A percentile compares a stretch with the other conserved stretches of the same genome.
Evolutionary conservation across 192 early-diverging fungal genomes (phyloP).

Genomic region (Oehlia diaphana): DNA sequence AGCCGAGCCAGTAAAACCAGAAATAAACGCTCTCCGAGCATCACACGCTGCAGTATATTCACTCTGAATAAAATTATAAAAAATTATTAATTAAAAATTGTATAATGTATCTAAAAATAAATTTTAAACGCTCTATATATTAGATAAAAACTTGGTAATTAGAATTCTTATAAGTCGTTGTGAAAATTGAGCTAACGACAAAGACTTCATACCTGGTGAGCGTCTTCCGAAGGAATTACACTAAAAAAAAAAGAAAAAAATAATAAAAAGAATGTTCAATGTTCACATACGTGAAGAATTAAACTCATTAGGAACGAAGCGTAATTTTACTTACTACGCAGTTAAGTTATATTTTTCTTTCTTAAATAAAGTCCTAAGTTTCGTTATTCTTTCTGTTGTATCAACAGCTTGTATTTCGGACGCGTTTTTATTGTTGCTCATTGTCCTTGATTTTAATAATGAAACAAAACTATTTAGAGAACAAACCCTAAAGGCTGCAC

Average conservation of each 20-base stretch:
- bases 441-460: neutral
- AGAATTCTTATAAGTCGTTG: neutral
- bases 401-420: neutral
- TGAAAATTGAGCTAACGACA: neutral
- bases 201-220: constrained; percentile 75
- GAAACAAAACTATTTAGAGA: neutral
- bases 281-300: neutral
- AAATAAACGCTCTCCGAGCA: constrained; percentile 86
- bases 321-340: constrained; percentile 33
- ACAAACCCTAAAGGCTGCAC: neutral
- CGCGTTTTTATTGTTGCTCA: neutral
- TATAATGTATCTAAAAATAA: neutral
- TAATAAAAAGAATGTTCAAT: constrained; percentile 1
- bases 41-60: constrained; percentile 94
- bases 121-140: neutral
- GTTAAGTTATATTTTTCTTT: constrained; percentile 27
- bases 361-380: constrained; percentile 26
- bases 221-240: constrained; percentile 93
- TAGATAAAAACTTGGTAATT: neutral
- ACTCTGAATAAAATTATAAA: constrained; percentile 55
- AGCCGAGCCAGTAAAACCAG: constrained; percentile 98
- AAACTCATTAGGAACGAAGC: neutral
- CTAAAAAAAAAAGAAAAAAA: constrained; percentile 44
- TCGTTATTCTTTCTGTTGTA: constrained; percentile 15
- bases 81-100: neutral